These are phyloP conservation scores for Cytospora piceae DNA, from an alignment of 2,329 filamentous ascomycete genomes.

Conservation along the genomic window DNA sequence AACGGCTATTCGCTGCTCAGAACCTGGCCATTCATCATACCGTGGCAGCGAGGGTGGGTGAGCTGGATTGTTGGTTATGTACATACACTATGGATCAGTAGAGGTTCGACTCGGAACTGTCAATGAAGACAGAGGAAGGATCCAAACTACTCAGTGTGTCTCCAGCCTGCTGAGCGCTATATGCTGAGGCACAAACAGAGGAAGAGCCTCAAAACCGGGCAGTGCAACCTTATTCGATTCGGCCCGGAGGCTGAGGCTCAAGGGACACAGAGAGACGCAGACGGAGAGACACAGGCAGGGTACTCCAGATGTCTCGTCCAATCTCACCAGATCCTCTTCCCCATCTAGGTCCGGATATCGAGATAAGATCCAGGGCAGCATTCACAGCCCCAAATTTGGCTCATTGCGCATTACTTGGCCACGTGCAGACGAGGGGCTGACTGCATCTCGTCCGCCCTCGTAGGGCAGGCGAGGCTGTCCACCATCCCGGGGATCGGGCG, in stretches of 20 bases:
- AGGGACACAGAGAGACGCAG: neutral
- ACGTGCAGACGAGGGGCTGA: conserved; percentile 18
- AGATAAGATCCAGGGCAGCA: conserved; percentile 27
- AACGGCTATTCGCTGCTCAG: neutral
- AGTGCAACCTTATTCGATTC: conserved; percentile 7
- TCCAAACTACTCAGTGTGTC: neutral
- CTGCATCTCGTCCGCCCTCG: conserved; percentile 18
- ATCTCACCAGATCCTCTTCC: neutral
- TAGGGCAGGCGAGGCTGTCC: conserved; percentile 13
- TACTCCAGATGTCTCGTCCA: neutral
- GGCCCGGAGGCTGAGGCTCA: conserved; percentile 7
- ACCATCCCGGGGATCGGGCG: too few species aligned
- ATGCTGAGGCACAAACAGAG: neutral
- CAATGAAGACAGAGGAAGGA: neutral
- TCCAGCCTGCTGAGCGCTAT: neutral
- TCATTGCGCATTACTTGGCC: conserved; percentile 14
- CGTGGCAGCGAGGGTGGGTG: neutral
- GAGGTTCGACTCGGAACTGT: conserved; percentile 1
- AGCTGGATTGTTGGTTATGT: neutral
- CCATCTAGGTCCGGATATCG: conserved; percentile 6
- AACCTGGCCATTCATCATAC: conserved; percentile 2
- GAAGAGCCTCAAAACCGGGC: conserved; percentile 7
- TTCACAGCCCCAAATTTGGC: conserved; percentile 27
- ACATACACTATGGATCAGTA: too few species aligned
- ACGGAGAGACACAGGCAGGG: conserved; percentile 1